Percentiles rank a stretch among this genome's conserved stretches.
Conservation (phyloP, 1,284 basidiomycete species). For the Omphalotus olearius region DNA sequence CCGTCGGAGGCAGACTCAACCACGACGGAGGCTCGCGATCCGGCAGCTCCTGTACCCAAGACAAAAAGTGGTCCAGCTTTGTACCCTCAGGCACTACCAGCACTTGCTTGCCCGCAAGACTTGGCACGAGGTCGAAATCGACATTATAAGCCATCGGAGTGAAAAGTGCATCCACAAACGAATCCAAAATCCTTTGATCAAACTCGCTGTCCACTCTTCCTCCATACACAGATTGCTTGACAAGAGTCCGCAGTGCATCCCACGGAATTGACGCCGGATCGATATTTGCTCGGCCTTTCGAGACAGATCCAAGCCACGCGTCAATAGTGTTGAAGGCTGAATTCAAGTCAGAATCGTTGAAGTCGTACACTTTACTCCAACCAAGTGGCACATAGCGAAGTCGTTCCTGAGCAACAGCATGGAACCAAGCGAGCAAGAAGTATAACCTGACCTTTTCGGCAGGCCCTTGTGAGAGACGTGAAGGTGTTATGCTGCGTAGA, state of each 20-base stretch:
- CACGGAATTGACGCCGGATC: constrained; percentile 90
- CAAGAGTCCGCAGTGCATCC: constrained; percentile 84
- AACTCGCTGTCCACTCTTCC: constrained; percentile 92
- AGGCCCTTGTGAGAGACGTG: constrained; percentile 77
- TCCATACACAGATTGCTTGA: constrained; percentile 95
- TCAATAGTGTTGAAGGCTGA: constrained; percentile 91
- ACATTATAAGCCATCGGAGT: constrained; percentile 85
- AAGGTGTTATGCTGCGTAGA: constrained; percentile 68
- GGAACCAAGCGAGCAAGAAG: constrained; percentile 98
- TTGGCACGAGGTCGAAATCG: constrained; percentile 84
- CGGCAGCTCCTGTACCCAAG: constrained; percentile 84
- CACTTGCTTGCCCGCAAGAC: constrained; percentile 50
- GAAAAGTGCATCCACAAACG: constrained; percentile 89
- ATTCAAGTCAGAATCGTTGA: constrained; percentile 97
- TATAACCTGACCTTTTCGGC: constrained; percentile 88
- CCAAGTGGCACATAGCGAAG: constrained; percentile 92
- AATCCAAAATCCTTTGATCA: constrained; percentile 87
- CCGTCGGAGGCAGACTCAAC: constrained; percentile 87
- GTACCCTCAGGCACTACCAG: constrained; percentile 86
- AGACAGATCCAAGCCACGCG: constrained; percentile 75
- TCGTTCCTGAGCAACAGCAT: constrained; percentile 93
- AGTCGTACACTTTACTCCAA: constrained; percentile 95
- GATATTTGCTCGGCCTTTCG: constrained; percentile 86
- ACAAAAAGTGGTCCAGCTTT: constrained; percentile 83
- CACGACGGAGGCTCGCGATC: constrained; percentile 91